Percentiles rank a stretch among this genome's conserved stretches.
phyloP scores from a whole-genome alignment of 331 rosid species.

The Spiraea crenata region DNA sequence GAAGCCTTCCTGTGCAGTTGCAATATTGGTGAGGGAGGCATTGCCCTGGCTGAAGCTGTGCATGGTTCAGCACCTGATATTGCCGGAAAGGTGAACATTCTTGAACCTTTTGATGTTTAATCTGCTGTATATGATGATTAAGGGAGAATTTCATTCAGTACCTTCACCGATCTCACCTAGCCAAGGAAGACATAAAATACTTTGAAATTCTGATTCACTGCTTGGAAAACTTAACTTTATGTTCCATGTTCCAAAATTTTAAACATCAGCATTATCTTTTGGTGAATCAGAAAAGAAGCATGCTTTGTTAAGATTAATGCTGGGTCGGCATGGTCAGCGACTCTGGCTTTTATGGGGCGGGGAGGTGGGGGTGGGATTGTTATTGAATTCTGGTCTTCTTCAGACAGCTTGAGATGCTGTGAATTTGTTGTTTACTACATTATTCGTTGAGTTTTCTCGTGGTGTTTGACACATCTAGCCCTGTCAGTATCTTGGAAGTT shows the following conservation, averaged over 20 bases:
- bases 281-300: no score
- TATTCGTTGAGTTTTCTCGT: neutral
- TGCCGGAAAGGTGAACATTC: conserved; percentile 85
- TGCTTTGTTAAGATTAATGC: no score
- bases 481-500: no score
- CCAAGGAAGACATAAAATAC: neutral
- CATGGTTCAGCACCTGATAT: conserved; percentile 99
- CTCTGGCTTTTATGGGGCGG: no score
- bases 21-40: conserved; percentile 98
- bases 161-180: neutral
- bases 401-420: no score
- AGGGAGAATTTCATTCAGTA: neutral
- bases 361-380: no score
- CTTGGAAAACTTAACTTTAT: no score
- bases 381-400: no score
- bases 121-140: neutral
- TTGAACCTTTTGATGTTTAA: conserved; percentile 4
- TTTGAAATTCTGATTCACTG: conserved; percentile 4
- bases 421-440: no score
- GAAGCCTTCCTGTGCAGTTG: conserved; percentile 49
- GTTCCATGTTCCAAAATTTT: no score
- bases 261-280: no score
- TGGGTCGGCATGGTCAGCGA: no score
- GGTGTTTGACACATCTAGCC: neutral
- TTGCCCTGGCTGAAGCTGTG: conserved; percentile 99